Percentiles rank a stretch among this genome's conserved stretches.
Conservation (phyloP, 768 basidiomycete genomes). For the Hypholoma fasciculare region DNA sequence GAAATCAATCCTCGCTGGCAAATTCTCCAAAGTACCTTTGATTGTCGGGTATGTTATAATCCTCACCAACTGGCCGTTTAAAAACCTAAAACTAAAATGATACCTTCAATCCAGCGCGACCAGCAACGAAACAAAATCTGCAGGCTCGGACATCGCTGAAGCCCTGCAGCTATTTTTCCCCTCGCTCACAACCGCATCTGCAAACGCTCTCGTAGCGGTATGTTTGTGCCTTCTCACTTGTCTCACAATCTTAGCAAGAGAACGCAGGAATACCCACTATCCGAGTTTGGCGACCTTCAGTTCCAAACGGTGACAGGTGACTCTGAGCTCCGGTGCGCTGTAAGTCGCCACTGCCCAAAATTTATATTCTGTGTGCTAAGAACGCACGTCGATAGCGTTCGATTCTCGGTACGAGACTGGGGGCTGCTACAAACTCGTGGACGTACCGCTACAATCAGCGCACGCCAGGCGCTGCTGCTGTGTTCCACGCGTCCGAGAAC, state of each 20-base stretch:
- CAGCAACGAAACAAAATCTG: slow-evolving; percentile 58
- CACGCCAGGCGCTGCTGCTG: slow-evolving; percentile 26
- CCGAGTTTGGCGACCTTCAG: slow-evolving; percentile 42
- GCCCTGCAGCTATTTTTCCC: slow-evolving; percentile 47
- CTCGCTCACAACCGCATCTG: slow-evolving; percentile 29
- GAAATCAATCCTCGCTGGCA: slow-evolving; percentile 39
- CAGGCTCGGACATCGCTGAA: slow-evolving; percentile 35
- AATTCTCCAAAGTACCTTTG: slow-evolving; percentile 51
- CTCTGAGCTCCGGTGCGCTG: slow-evolving; percentile 51
- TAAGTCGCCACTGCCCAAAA: slow-evolving; percentile 25
- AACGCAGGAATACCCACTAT: slow-evolving; percentile 38
- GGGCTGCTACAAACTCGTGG: slow-evolving; percentile 38
- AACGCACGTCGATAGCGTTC: slow-evolving; percentile 19
- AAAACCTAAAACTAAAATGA: background rate
- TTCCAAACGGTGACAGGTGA: slow-evolving; percentile 51
- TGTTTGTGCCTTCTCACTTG: slow-evolving; percentile 7
- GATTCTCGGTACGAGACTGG: slow-evolving; percentile 44
- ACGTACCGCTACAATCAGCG: slow-evolving; percentile 65
- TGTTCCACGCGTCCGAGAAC: slow-evolving; percentile 59
- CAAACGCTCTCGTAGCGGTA: slow-evolving; percentile 28
- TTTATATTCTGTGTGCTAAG: too few species aligned
- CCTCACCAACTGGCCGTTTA: background rate
- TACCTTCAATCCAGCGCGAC: slow-evolving; percentile 37
- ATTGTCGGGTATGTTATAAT: slow-evolving; percentile 54
- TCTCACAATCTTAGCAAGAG: background rate